Evolutionary conservation across 768 basidiomycete species (phyloP).

Genomic region (Clitopilus hobsonii): DNA sequence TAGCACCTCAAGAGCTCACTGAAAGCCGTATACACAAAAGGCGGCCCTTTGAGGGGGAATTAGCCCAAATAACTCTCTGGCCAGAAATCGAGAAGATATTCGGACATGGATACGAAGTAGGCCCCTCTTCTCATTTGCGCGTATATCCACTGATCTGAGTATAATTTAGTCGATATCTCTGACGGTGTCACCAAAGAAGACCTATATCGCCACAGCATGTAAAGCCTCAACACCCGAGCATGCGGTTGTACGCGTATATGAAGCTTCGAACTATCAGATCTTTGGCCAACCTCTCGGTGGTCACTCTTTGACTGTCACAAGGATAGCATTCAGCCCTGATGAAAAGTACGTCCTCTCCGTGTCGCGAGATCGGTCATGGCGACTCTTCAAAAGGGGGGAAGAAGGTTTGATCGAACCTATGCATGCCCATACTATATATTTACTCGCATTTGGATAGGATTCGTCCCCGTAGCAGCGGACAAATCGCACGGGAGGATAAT

Average conservation of each 20-base stretch:
- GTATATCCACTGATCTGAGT: not conserved
- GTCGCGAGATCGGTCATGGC: constrained; percentile 91
- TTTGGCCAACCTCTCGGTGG: constrained; percentile 74
- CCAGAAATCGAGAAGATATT: constrained; percentile 96
- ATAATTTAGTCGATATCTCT: constrained; percentile 68
- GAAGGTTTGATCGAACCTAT: constrained; percentile 28
- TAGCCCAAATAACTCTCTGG: constrained; percentile 87
- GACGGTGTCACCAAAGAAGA: constrained; percentile 64
- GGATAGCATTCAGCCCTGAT: constrained; percentile 85
- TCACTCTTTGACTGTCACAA: constrained; percentile 86
- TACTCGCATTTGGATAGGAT: constrained; percentile 37
- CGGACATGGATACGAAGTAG: constrained; percentile 95
- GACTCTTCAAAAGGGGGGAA: constrained; percentile 55
- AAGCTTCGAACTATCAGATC: constrained; percentile 63
- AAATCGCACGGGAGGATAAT: constrained; percentile 92
- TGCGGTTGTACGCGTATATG: constrained; percentile 82
- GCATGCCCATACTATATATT: not conserved
- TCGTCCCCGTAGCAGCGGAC: constrained; percentile 57
- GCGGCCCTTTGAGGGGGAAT: constrained; percentile 87
- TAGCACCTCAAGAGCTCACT: not conserved
- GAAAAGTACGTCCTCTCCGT: constrained; percentile 78
- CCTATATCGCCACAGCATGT: constrained; percentile 84
- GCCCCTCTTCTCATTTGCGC: constrained; percentile 6
- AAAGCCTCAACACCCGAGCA: constrained; percentile 85
- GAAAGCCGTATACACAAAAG: not conserved